These are phyloP conservation scores for Lactuca saligna DNA, from an alignment of 129 eudicot species.

Conservation along the genomic window DNA sequence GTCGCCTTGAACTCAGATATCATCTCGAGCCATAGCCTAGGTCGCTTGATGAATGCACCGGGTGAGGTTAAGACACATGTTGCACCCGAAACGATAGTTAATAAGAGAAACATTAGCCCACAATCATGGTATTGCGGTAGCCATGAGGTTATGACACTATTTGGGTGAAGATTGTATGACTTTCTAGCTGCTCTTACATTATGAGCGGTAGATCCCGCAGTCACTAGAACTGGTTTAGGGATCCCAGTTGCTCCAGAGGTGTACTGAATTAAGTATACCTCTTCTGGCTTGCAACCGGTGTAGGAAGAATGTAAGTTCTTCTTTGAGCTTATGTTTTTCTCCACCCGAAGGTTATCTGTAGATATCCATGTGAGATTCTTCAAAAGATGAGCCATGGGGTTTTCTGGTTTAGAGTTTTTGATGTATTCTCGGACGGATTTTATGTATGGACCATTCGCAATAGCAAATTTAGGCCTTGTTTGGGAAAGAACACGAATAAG, in stretches of 20 bases:
- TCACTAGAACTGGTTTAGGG: slow-evolving; percentile 74
- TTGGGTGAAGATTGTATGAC: slow-evolving; percentile 66
- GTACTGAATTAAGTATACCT: slow-evolving; percentile 70
- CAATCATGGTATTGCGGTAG: slow-evolving; percentile 90
- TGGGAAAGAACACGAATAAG: slow-evolving; percentile 64
- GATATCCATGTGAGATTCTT: slow-evolving; percentile 49
- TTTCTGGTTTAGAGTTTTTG: slow-evolving; percentile 22
- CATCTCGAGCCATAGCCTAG: slow-evolving; percentile 84
- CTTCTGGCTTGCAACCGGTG: slow-evolving; percentile 52
- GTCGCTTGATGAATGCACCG: slow-evolving; percentile 54
- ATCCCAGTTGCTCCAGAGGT: slow-evolving; percentile 81
- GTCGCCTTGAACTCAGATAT: slow-evolving; percentile 65
- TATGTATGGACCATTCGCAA: slow-evolving; percentile 40
- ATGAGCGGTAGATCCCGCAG: slow-evolving; percentile 83
- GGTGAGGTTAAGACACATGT: slow-evolving; percentile 74
- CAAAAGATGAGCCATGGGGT: slow-evolving; percentile 32
- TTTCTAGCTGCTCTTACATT: slow-evolving; percentile 68
- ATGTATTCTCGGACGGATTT: slow-evolving; percentile 32
- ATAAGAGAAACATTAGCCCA: slow-evolving; percentile 73
- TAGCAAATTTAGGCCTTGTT: slow-evolving; percentile 60
- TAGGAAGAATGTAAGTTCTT: slow-evolving; percentile 31
- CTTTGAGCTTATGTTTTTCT: slow-evolving; percentile 1
- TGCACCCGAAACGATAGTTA: slow-evolving; percentile 73
- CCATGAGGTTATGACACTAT: slow-evolving; percentile 68
- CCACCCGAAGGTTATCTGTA: slow-evolving; percentile 34